These are phyloP conservation scores for Cantharellus anzutake DNA, from an alignment of 768 basidiomycete species.

Conservation along the genomic window DNA sequence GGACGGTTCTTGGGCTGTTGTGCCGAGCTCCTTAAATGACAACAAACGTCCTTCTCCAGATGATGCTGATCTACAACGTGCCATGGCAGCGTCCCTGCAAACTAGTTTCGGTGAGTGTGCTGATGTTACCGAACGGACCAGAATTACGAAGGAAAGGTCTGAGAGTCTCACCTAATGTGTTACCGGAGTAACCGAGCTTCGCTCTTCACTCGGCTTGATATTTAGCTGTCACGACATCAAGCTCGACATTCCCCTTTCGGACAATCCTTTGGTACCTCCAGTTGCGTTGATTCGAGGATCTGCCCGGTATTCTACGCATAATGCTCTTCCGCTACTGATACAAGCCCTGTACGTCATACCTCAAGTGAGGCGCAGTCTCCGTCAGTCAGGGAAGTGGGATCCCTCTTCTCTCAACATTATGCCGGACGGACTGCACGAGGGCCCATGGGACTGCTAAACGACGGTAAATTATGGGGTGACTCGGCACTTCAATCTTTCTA, in stretches of 20 bases:
- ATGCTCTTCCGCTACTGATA: background rate
- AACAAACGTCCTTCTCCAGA: background rate
- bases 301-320: background rate
- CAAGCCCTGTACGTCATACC: background rate
- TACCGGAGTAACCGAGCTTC: background rate
- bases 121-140: background rate
- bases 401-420: background rate
- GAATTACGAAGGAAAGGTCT: background rate
- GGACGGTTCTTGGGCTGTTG: background rate
- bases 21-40: background rate
- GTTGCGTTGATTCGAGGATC: background rate
- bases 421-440: no score
- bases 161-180: background rate
- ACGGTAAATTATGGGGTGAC: background rate
- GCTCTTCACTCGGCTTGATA: background rate
- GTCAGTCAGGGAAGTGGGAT: background rate
- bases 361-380: background rate
- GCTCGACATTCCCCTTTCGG: background rate
- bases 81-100: background rate
- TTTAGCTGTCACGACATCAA: background rate
- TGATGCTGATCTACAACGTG: background rate
- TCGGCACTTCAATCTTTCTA: background rate
- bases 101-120: background rate
- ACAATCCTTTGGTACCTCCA: background rate
- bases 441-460: no score